A percentile compares a stretch with the other conserved stretches of the same genome.
Evolutionary conservation across 208 protist species (phyloP).

Genomic region (Histomonas meleagridis): DNA sequence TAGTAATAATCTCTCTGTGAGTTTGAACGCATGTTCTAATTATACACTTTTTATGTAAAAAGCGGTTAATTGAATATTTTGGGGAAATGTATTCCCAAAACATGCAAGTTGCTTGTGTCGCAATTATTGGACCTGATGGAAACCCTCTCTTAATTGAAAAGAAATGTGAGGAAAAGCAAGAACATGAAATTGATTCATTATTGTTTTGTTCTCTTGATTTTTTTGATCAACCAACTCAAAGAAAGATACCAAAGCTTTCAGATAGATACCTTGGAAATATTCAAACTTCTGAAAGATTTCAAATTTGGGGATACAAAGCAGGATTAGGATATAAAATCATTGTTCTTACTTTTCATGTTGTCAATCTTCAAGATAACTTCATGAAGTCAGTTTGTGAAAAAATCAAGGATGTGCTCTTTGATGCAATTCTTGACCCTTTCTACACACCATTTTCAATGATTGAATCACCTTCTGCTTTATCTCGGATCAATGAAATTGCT

Average conservation of each 20-base stretch:
- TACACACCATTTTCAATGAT: conserved; percentile 4
- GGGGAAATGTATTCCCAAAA: no score
- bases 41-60: no score
- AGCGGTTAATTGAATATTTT: no score
- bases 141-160: not conserved
- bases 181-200: conserved; percentile 16
- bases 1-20: no score
- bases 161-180: not conserved
- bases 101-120: conserved; percentile 18
- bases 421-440: not conserved
- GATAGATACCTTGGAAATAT: not conserved
- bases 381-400: not conserved
- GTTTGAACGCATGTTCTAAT: no score
- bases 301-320: conserved; percentile 24
- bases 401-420: conserved; percentile 1
- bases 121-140: not conserved
- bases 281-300: conserved; percentile 30
- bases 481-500: not conserved
- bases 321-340: not conserved
- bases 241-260: not conserved
- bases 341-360: not conserved
- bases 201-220: conserved; percentile 31
- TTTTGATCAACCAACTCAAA: not conserved
- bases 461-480: not conserved
- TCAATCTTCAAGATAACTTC: not conserved